Evolutionary conservation across 2,329 filamentous ascomycete genomes (phyloP).

Genomic region (Venturia nashicola): DNA sequence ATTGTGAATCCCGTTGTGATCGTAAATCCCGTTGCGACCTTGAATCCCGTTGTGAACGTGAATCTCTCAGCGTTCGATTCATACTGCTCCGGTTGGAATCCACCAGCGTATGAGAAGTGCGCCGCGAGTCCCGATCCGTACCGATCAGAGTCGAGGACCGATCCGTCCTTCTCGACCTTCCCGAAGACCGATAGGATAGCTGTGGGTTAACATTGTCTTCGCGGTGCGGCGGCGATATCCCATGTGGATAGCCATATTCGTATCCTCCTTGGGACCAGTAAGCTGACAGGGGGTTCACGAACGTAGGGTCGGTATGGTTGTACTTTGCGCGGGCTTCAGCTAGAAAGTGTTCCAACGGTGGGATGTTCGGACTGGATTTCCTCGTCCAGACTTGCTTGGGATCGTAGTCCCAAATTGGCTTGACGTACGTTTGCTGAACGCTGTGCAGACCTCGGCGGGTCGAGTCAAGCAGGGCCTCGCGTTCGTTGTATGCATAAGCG

Average conservation of each 20-base stretch:
- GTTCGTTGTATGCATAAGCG: background rate
- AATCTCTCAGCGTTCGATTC: background rate
- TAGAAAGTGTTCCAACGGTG: background rate
- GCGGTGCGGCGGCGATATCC: background rate
- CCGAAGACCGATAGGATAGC: background rate
- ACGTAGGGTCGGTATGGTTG: background rate
- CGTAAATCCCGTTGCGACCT: background rate
- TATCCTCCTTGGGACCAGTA: background rate
- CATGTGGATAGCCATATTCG: slow-evolving; percentile 1
- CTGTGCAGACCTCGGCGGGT: background rate
- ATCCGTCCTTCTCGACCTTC: background rate
- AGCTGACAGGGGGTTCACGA: background rate
- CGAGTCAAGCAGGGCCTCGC: background rate
- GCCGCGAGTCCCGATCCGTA: background rate
- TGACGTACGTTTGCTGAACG: background rate
- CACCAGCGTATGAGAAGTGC: background rate
- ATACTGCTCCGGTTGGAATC: background rate
- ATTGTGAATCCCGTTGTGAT: background rate
- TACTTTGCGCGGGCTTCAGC: background rate
- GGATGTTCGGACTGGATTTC: background rate
- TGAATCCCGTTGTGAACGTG: background rate
- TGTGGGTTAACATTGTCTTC: background rate
- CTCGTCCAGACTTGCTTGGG: background rate
- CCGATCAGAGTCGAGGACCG: background rate
- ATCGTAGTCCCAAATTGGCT: slow-evolving; percentile 1